phyloP scores from a whole-genome alignment of 768 basidiomycete species.

The Trametes cubensis region DNA sequence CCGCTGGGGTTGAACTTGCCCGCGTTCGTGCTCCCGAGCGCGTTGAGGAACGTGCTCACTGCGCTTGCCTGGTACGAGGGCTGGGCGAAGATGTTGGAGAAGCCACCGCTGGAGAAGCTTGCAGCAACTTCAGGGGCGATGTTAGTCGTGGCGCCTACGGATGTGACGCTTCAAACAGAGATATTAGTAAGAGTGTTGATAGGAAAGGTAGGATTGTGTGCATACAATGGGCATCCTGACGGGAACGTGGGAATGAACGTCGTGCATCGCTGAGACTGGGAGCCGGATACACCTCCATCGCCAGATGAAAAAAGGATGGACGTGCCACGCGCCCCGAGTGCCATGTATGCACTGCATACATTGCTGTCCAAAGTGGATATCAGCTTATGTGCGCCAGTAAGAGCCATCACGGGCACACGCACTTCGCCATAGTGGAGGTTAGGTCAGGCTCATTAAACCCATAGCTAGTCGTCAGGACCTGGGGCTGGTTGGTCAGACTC shows the following conservation, averaged over 20 bases:
- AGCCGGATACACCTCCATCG: slow-evolving; percentile 41
- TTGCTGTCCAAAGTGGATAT: slow-evolving; percentile 18
- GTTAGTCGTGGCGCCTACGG: slow-evolving; percentile 39
- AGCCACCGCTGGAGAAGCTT: slow-evolving; percentile 39
- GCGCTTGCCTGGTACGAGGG: slow-evolving; percentile 43
- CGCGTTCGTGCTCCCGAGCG: slow-evolving; percentile 32
- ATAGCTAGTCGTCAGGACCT: slow-evolving; percentile 40
- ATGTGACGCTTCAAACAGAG: slow-evolving; percentile 33
- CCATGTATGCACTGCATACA: slow-evolving; percentile 39
- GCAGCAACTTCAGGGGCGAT: slow-evolving; percentile 35
- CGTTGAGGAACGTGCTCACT: slow-evolving; percentile 40
- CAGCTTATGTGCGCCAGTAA: neutral
- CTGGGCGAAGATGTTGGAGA: slow-evolving; percentile 37
- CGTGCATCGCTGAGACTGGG: slow-evolving; percentile 30
- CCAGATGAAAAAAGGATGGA: slow-evolving; percentile 43
- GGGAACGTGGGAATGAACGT: slow-evolving; percentile 42
- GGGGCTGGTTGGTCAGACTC: slow-evolving; percentile 30
- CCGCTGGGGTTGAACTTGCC: slow-evolving; percentile 40
- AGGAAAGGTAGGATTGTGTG: neutral
- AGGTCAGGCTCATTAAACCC: slow-evolving; percentile 35
- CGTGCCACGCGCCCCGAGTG: slow-evolving; percentile 40
- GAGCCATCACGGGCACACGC: neutral
- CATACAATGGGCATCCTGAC: slow-evolving; percentile 39
- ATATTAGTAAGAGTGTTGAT: neutral
- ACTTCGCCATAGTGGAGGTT: slow-evolving; percentile 31